A percentile compares a stretch with the other conserved stretches of the same genome.
Conservation (phyloP, 495 filamentous ascomycete genomes). For the Xylaria sp. region DNA sequence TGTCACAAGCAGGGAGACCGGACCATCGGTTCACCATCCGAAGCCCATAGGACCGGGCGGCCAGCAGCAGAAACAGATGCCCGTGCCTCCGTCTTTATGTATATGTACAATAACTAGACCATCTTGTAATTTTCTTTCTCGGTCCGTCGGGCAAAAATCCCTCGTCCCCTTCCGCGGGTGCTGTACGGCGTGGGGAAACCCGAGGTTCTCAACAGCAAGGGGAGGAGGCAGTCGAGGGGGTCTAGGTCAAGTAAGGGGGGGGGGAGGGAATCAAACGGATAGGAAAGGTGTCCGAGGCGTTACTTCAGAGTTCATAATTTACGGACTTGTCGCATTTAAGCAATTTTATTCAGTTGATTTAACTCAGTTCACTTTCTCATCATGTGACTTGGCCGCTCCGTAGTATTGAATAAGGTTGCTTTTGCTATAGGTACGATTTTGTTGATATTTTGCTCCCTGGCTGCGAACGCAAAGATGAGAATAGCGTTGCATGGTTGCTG, state of each 20-base stretch:
- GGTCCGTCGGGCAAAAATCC: neutral
- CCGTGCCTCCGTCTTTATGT: neutral
- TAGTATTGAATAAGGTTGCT: too few relatives aligned
- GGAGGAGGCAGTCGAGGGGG: neutral
- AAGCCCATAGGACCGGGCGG: neutral
- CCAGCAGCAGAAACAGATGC: constrained; percentile 5
- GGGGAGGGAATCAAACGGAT: constrained; percentile 7
- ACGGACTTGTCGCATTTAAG: neutral
- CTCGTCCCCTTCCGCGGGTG: neutral
- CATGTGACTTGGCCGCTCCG: neutral
- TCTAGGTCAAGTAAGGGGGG: neutral
- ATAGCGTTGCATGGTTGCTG: too few relatives aligned
- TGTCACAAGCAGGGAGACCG: neutral
- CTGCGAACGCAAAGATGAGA: too few relatives aligned
- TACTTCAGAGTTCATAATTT: neutral
- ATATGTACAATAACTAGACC: neutral
- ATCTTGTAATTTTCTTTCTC: constrained; percentile 1
- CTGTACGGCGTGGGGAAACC: neutral
- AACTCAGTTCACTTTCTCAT: neutral
- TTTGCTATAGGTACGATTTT: too few relatives aligned
- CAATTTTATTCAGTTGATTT: constrained; percentile 4
- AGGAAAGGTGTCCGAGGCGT: constrained; percentile 6
- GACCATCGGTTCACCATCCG: neutral
- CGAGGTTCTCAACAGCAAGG: neutral
- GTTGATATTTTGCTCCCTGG: too few relatives aligned